Evolutionary conservation across 1,284 basidiomycete genomes (phyloP), one percentile per base, ranked within the genome.

Genomic region (Anthracocystis walkeri): DNA sequence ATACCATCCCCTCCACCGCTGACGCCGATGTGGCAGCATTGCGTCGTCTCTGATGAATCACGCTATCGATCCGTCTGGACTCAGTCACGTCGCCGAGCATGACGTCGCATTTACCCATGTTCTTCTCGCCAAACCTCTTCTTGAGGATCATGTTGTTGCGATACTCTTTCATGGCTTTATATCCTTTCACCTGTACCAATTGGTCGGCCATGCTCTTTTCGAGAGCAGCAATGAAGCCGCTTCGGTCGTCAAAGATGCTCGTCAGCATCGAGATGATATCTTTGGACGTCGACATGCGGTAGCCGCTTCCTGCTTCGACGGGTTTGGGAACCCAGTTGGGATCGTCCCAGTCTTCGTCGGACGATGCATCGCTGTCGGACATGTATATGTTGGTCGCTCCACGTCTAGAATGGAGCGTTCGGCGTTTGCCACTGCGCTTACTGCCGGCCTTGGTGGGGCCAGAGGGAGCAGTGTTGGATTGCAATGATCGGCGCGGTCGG

Each of bases 71-170:
- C 11, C 65, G 65, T 0, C 70, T 50, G 2, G 81, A 83, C 7
- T 78, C 65, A 8, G 74, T 74, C 2, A 84, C 61, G 53, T 84
- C 83, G n/a, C 70, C 68, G 2, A 84, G 69, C 82, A 84, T 84
- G n/a, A 84, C 77, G 49, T 84, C 83, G 74, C 81, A 82, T 51
- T 72, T 73, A 52, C 75, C 79, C 66, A 84, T 72, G 44, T 75
- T 79, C 23, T 62, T 62, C 58, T 78, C 79, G 14, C 83, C 83
- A 42, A 84, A 82, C 5, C 83, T 62, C 58, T 77, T 78, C 67
- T 83, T 84, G 58, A 84, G 74, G 38, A 82, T 79, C 65, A 78
- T 77, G 46, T 83, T 84, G 76, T 81, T 82, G 49, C 74, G 80
- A 21, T 82, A 81, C 73, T 78, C 75, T 41, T 72, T 65, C 50